Base-by-base conservation (phyloP, 2,329 filamentous ascomycete species). In the Helotiales sp. region DNA sequence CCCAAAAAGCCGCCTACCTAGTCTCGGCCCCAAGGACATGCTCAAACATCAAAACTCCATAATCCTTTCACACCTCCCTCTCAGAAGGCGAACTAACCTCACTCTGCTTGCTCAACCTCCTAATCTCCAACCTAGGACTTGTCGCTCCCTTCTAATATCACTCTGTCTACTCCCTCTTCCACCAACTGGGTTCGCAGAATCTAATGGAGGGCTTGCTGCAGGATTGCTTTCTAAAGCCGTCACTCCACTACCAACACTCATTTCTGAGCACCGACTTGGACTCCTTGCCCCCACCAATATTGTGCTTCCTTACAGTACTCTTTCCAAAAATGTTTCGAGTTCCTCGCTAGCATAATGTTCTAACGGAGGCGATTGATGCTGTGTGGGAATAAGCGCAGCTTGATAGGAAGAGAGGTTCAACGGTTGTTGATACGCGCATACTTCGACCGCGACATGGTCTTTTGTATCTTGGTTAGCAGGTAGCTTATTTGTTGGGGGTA, bases 401-500 rank as follows among this genome's bases (percentile, higher is more conserved):
- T 58, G 52, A 4, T 52, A 46, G 2, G 56, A 17, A 24, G 55
- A 58, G 5, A 31, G 27, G 7, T n/a, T n/a, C n/a, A 58, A 36
- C 1, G 56, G 56, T n/a, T 36, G 22, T 30, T 46, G 31, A 27
- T 27, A 52, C 6, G 27, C 36, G 22, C 46, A 51, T 6, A 54
- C 56, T 24, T 57, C 58, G 33, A 59, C 48, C 9, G 48, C 49
- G 22, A 15, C 15, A 1, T 36, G 22, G 31, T 46, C 40, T 49
- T 56, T 59, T n/a, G 25, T 24, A 15, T 60, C 58, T 49, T 60
- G 53, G 44, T 60, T 54, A 7, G 19, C 34, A 5, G 58, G 58
- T 12, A 57, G 50, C 30, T 56, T 49, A 27, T 29, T 33, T 8
- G 31, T 7, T 17, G 48, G 48, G 9, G 9, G 31, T 24, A 17